phyloP scores from a whole-genome alignment of 2,329 filamentous ascomycete genomes.

The Aspergillus neotritici region DNA sequence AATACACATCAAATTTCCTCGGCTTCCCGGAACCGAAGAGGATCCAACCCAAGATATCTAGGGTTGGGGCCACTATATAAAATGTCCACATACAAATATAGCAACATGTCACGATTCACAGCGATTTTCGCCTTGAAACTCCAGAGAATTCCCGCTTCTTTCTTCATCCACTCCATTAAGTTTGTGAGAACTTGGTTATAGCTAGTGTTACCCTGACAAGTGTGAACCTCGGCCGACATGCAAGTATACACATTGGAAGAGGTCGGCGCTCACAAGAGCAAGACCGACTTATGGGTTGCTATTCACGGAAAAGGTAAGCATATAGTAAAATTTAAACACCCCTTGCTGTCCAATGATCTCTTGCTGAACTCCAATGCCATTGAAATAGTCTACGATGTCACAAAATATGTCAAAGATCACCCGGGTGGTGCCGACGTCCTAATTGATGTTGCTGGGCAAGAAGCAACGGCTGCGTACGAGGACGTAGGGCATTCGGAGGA shows the following conservation, averaged over 20 bases:
- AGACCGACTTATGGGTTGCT: slow-evolving; percentile 49
- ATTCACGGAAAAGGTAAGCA: slow-evolving; percentile 52
- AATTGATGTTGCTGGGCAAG: slow-evolving; percentile 37
- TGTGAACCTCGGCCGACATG: background rate
- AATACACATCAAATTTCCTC: too few relatives aligned
- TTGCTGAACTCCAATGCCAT: background rate
- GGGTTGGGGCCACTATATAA: too few relatives aligned
- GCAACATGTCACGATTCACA: too few relatives aligned
- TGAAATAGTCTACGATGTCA: slow-evolving; percentile 52
- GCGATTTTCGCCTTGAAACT: too few relatives aligned
- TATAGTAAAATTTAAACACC: background rate
- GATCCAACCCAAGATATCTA: too few relatives aligned
- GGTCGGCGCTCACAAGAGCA: slow-evolving; percentile 47
- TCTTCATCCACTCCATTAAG: too few relatives aligned
- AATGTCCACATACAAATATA: too few relatives aligned
- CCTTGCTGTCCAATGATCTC: background rate
- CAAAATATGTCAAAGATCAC: slow-evolving; percentile 55
- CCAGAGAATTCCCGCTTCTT: too few relatives aligned
- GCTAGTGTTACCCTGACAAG: too few relatives aligned
- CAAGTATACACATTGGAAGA: slow-evolving; percentile 24
- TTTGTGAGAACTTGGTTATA: background rate
- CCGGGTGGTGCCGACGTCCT: slow-evolving; percentile 43
- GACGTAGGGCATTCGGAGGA: slow-evolving; percentile 45
- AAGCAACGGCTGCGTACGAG: slow-evolving; percentile 40
- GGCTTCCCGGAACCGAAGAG: too few relatives aligned